phyloP scores from a whole-genome alignment of 768 basidiomycete species.

The Pleurotus tuber-regium region DNA sequence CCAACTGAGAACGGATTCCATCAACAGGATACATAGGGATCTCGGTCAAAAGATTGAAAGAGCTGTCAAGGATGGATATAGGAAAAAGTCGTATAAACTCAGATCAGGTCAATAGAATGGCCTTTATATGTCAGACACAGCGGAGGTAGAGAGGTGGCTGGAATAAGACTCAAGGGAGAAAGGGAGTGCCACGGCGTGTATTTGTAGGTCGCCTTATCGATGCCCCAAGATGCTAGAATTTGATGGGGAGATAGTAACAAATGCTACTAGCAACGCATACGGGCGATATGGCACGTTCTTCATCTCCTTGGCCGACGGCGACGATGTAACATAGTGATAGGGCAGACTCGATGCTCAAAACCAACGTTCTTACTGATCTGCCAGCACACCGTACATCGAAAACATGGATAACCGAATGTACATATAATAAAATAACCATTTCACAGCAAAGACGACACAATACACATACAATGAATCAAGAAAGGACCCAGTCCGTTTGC shows the following conservation, averaged over 20 bases:
- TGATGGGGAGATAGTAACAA: slow-evolving; percentile 11
- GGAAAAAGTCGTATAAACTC: not conserved
- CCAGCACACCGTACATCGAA: no score
- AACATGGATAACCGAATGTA: not conserved
- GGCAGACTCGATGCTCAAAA: no score
- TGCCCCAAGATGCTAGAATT: slow-evolving; percentile 9
- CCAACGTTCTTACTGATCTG: no score
- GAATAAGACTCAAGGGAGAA: slow-evolving; percentile 3
- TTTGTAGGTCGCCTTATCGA: slow-evolving; percentile 12
- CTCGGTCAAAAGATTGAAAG: slow-evolving; percentile 21
- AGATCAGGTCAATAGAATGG: not conserved
- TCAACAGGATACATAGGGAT: slow-evolving; percentile 50
- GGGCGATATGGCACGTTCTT: slow-evolving; percentile 2
- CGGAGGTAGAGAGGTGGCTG: slow-evolving; percentile 12
- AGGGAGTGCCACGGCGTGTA: slow-evolving; percentile 5
- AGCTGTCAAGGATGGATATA: slow-evolving; percentile 12
- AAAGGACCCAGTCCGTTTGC: slow-evolving; percentile 22
- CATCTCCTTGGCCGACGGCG: not conserved
- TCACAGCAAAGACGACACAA: slow-evolving; percentile 12
- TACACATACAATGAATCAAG: slow-evolving; percentile 2
- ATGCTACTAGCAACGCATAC: not conserved
- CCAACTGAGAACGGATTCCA: slow-evolving; percentile 77
- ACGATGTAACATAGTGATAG: not conserved
- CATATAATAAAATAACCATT: slow-evolving; percentile 9
- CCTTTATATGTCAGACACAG: slow-evolving; percentile 8